Evolutionary conservation across 2,329 filamentous ascomycete species (phyloP).

Genomic region (Diaporthe ampelina): DNA sequence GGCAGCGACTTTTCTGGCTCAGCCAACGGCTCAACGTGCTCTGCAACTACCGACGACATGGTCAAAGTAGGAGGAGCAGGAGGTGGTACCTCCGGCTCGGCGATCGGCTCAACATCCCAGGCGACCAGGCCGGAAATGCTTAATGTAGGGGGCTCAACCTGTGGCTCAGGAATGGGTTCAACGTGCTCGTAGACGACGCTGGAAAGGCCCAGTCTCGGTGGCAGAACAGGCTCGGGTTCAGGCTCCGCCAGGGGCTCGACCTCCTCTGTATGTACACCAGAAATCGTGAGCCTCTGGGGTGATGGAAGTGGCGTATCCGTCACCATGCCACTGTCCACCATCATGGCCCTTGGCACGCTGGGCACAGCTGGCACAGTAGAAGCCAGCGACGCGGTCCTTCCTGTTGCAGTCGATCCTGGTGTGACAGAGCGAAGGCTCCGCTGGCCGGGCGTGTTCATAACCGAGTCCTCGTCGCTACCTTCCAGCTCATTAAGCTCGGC

Average conservation of each 20-base stretch:
- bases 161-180: slow-evolving; percentile 46
- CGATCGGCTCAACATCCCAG: slow-evolving; percentile 47
- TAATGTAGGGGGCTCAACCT: slow-evolving; percentile 41
- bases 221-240: slow-evolving; percentile 50
- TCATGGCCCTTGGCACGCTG: slow-evolving; percentile 63
- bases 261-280: slow-evolving; percentile 59
- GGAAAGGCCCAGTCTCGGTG: slow-evolving; percentile 51
- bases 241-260: slow-evolving; percentile 54
- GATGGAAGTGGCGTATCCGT: slow-evolving; percentile 60
- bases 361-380: slow-evolving; percentile 58
- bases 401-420: slow-evolving; percentile 61
- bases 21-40: slow-evolving; percentile 41
- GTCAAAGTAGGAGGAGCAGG: slow-evolving; percentile 42
- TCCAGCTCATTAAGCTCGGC: slow-evolving; percentile 89
- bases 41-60: slow-evolving; percentile 37
- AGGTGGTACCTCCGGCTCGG: slow-evolving; percentile 48
- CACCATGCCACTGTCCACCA: slow-evolving; percentile 74
- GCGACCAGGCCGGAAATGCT: slow-evolving; percentile 43
- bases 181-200: slow-evolving; percentile 47
- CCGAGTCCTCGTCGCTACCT: slow-evolving; percentile 80
- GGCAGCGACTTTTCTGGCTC: slow-evolving; percentile 37
- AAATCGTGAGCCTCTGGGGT: slow-evolving; percentile 57
- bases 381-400: slow-evolving; percentile 58
- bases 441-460: slow-evolving; percentile 68
- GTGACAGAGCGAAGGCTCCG: slow-evolving; percentile 61